Base-by-base conservation (phyloP, 345 rosid species). In the Eucalyptus sp. region DNA sequence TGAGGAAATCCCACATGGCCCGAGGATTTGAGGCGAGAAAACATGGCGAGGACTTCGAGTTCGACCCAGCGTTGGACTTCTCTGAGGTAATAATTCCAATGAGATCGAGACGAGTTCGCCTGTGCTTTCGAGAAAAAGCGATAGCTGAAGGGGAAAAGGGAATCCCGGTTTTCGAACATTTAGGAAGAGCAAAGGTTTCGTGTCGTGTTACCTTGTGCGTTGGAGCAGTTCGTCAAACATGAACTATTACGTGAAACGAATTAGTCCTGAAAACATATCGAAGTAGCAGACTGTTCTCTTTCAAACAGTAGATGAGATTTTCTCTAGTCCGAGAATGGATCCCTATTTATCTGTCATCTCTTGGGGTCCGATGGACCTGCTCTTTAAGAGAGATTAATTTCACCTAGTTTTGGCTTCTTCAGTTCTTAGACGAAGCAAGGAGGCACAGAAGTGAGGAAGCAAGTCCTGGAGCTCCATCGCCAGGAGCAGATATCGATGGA, bases 401-500 rank as follows among this genome's bases (percentile, higher is more conserved):
- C 48, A 76, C 29, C 84, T 6, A 41, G 84, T 48, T 87, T 60
- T 37, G 87, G 50, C 31, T 87, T 68, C 79, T 87, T 87, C 92
- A 92, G 95, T 92, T 93, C 92, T 81, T 94, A 90, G 92, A 92
- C 54, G 94, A 92, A 90, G 95, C 95, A 87, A 93, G 89, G 58
- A 91, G 91, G 88, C 91, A 93, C 89, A 91, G 88, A 50, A 89
- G 88, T 76, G 89, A 11, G 84, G 84, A 90, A 88, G 43, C 56
- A 85, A 91, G 89, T 71, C n/a, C 68, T 14, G 89, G 86, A 58
- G 52, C 87, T 60, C 81, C 92, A 46, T 44, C 87, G 83, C 86
- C 87, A 71, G 92, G 66, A 79, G 50, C 66, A 14, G 87, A 87
- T 37, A 90, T 89, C 86, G 58, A 25, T 17, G 86, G 89, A 66